phyloP scores from a whole-genome alignment of 2,329 filamentous ascomycete species.

The Colletotrichum cordylinicola region DNA sequence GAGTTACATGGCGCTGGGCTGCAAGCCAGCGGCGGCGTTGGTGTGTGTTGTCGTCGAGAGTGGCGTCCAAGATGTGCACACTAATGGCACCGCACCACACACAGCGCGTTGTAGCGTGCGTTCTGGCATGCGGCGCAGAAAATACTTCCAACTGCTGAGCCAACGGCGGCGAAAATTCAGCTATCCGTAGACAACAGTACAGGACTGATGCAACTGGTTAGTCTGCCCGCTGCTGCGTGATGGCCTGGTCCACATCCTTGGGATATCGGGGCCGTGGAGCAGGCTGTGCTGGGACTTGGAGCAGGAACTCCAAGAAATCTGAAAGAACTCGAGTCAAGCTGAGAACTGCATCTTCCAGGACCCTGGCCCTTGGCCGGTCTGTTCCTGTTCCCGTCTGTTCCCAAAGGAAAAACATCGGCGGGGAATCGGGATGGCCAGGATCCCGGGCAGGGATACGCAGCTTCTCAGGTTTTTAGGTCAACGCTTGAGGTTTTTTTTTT shows the following conservation, averaged over 20 bases:
- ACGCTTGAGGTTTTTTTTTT: not conserved
- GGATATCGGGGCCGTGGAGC: conserved; percentile 7
- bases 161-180: conserved; percentile 3
- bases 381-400: conserved; percentile 11
- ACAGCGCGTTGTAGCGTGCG: not conserved
- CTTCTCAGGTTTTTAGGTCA: not conserved
- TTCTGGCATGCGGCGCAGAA: not conserved
- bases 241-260: conserved; percentile 11
- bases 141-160: not conserved
- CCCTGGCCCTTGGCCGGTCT: not conserved
- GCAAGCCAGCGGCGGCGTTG: not conserved
- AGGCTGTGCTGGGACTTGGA: conserved; percentile 11
- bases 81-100: not conserved
- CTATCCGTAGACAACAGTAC: not conserved
- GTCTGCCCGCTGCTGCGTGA: not conserved
- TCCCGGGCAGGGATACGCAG: not conserved
- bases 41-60: not conserved
- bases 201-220: not conserved
- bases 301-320: not conserved
- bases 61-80: not conserved
- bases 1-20: not conserved
- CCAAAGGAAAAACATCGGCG: conserved; percentile 6
- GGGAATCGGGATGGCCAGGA: conserved; percentile 4
- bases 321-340: conserved; percentile 15
- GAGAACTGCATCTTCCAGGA: not conserved